Percentiles rank a stretch among this genome's conserved stretches.
Conservation (phyloP, 352 stramenopile species). For the Phytophthora sp. region DNA sequence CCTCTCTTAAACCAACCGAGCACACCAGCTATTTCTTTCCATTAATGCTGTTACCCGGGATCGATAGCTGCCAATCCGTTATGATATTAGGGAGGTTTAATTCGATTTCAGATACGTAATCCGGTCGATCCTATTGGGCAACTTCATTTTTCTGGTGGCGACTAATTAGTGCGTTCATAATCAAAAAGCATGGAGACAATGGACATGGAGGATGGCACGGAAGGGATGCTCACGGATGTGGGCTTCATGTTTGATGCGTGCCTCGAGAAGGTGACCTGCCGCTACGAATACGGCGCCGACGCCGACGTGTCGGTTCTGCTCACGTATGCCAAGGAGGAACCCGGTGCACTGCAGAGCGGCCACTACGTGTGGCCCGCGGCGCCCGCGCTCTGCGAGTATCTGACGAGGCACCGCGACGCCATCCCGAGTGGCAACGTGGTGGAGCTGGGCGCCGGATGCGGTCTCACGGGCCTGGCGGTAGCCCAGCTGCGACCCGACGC, state of each 20-base stretch:
- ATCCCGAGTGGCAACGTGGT: constrained; percentile 69
- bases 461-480: constrained; percentile 65
- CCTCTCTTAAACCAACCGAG: no score
- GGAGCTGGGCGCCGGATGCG: constrained; percentile 73
- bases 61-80: no score
- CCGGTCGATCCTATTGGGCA: neutral
- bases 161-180: no score
- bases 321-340: constrained; percentile 71
- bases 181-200: constrained; percentile 31
- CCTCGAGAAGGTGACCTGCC: constrained; percentile 70
- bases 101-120: constrained; percentile 28
- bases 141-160: constrained; percentile 5
- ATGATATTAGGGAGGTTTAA: constrained; percentile 4
- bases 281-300: constrained; percentile 60
- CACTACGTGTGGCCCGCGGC: constrained; percentile 78
- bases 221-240: constrained; percentile 56
- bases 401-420: constrained; percentile 48
- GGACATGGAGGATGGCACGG: constrained; percentile 45
- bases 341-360: constrained; percentile 57
- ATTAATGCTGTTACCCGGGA: no score
- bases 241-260: constrained; percentile 75
- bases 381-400: constrained; percentile 68
- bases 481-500: constrained; percentile 65
- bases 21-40: constrained; percentile 1
- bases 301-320: constrained; percentile 70